Percentiles rank a stretch among this genome's conserved stretches.
Evolutionary conservation across 2,329 filamentous ascomycete species (phyloP).

Genomic region (Dactylonectria estremocensis): DNA sequence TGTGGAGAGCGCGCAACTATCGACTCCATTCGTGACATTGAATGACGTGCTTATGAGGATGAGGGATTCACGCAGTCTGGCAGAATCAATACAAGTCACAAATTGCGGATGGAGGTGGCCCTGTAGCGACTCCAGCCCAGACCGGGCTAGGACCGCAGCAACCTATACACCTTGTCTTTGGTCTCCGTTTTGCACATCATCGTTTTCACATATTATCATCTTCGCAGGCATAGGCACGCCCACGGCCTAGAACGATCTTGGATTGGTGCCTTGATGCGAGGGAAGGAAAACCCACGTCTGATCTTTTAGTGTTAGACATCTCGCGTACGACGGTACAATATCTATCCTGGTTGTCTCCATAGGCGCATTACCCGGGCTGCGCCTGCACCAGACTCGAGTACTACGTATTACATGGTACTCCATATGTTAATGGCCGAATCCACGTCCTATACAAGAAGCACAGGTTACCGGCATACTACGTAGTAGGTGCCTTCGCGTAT

Average conservation of each 20-base stretch:
- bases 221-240: neutral
- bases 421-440: too few species aligned
- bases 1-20: constrained; percentile 9
- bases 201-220: neutral
- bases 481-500: neutral
- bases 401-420: too few species aligned
- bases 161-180: neutral
- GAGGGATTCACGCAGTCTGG: constrained; percentile 1
- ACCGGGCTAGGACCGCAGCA: neutral
- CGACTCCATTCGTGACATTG: constrained; percentile 11
- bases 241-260: too few species aligned
- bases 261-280: too few species aligned
- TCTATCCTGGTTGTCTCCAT: too few species aligned
- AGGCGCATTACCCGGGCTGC: too few species aligned
- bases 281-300: too few species aligned
- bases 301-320: too few species aligned
- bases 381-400: too few species aligned
- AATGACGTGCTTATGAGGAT: constrained; percentile 32
- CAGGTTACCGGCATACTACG: neutral
- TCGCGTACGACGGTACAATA: too few species aligned
- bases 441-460: too few species aligned
- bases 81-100: constrained; percentile 7
- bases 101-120: neutral
- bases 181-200: neutral
- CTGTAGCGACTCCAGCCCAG: neutral